Conservation (phyloP, 495 filamentous ascomycete species). For the Chaetomidium leptoderma region DNA sequence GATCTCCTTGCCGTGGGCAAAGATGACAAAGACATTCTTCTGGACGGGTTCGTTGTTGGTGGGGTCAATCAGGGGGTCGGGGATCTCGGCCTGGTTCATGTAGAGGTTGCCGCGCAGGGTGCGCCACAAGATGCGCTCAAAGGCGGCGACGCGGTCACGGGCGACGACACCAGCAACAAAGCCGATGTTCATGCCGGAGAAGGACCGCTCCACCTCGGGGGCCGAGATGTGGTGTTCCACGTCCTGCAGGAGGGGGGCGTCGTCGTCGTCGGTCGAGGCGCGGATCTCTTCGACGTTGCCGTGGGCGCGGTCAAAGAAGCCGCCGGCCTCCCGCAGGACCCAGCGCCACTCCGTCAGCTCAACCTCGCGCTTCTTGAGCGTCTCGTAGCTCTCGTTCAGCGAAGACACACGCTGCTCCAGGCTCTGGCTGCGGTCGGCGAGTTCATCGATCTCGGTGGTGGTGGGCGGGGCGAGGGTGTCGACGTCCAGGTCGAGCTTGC, state of each 20-base stretch:
- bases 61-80: conserved; percentile 90
- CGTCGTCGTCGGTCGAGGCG: conserved; percentile 80
- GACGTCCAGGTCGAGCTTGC: conserved; percentile 78
- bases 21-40: conserved; percentile 99
- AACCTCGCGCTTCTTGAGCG: conserved; percentile 91
- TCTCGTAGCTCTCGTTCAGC: conserved; percentile 96
- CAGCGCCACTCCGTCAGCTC: conserved; percentile 97
- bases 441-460: conserved; percentile 89
- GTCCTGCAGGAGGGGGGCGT: conserved; percentile 75
- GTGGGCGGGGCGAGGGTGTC: conserved; percentile 81
- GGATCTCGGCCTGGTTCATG: conserved; percentile 99
- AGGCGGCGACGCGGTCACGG: conserved; percentile 84
- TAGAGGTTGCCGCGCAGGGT: conserved; percentile 96
- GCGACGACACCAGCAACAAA: conserved; percentile 98
- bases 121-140: conserved; percentile 95
- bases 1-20: conserved; percentile 96
- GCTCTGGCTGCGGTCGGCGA: conserved; percentile 84
- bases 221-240: conserved; percentile 78
- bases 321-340: conserved; percentile 90
- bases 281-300: conserved; percentile 96
- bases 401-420: conserved; percentile 88
- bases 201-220: conserved; percentile 75
- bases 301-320: conserved; percentile 94
- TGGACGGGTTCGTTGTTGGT: conserved; percentile 80
- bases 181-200: conserved; percentile 97